Evolutionary conservation across 352 stramenopile species (phyloP).

Genomic region (Bremia lactucae): DNA sequence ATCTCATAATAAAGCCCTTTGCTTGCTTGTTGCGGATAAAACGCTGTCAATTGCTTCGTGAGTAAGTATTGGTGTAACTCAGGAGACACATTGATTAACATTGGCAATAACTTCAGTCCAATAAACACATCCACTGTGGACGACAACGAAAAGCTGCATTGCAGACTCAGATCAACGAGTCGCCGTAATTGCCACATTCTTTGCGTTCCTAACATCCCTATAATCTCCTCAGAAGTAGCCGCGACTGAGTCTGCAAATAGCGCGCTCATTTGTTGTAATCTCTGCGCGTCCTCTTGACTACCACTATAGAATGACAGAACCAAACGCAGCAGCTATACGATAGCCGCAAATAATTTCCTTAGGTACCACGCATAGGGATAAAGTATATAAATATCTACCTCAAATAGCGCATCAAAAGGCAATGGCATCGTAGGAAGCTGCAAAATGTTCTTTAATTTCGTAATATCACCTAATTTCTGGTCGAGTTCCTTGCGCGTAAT

Average conservation of each 20-base stretch:
- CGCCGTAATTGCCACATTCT: slow-evolving; percentile 28
- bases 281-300: slow-evolving; percentile 14
- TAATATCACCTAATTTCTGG: slow-evolving; percentile 47
- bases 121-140: background rate
- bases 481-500: slow-evolving; percentile 27
- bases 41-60: slow-evolving; percentile 9
- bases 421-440: slow-evolving; percentile 39
- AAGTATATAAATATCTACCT: slow-evolving; percentile 16
- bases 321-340: slow-evolving; percentile 27
- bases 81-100: slow-evolving; percentile 11
- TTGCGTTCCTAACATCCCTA: slow-evolving; percentile 5
- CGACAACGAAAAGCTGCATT: slow-evolving; percentile 9
- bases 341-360: background rate
- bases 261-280: slow-evolving; percentile 17
- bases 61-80: slow-evolving; percentile 30
- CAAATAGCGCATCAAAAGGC: slow-evolving; percentile 37
- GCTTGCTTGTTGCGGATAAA: slow-evolving; percentile 1
- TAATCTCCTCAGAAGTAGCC: slow-evolving; percentile 11
- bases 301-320: slow-evolving; percentile 33
- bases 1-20: slow-evolving; percentile 21
- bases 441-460: slow-evolving; percentile 39
- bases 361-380: too few relatives aligned
- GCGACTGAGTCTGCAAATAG: slow-evolving; percentile 19
- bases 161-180: slow-evolving; percentile 39
- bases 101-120: slow-evolving; percentile 9